Evolutionary conservation across 495 filamentous ascomycete species (phyloP).

Genomic region (Talaromyces adpressus): DNA sequence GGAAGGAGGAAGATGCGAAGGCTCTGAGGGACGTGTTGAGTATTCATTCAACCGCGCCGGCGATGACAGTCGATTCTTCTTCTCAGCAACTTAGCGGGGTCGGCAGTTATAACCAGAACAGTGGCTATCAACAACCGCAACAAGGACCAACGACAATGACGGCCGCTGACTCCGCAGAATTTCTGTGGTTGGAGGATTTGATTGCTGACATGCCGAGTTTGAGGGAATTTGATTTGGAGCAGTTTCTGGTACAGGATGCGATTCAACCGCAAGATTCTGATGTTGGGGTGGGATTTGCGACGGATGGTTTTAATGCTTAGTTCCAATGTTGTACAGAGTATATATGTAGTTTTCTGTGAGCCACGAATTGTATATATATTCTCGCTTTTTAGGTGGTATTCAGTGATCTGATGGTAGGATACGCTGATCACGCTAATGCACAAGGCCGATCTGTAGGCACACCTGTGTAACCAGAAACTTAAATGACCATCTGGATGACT

Average conservation of each 20-base stretch:
- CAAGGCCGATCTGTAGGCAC: neutral
- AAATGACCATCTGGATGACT: neutral
- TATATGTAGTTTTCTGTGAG: neutral
- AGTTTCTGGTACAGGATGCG: slow-evolving; percentile 18
- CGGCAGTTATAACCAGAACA: slow-evolving; percentile 1
- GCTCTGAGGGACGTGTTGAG: slow-evolving; percentile 24
- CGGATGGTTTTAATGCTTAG: neutral
- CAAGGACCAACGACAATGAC: neutral
- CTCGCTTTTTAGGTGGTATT: neutral
- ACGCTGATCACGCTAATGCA: neutral
- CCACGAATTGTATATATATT: neutral
- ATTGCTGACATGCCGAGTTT: slow-evolving; percentile 39
- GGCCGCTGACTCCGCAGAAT: slow-evolving; percentile 21
- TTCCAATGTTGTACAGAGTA: neutral
- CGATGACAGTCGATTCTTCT: slow-evolving; percentile 1
- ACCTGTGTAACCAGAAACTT: neutral
- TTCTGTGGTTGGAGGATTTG: slow-evolving; percentile 39
- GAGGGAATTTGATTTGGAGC: slow-evolving; percentile 38
- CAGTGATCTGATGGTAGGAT: neutral
- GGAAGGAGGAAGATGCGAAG: slow-evolving; percentile 32
- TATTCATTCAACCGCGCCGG: slow-evolving; percentile 5
- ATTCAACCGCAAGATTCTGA: neutral
- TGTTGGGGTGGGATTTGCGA: neutral
- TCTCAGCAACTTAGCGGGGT: neutral
- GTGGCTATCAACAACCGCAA: slow-evolving; percentile 10